Percentiles rank a stretch among this genome's conserved stretches.
Evolutionary conservation across 202 grass and related monocot species (phyloP).

Genomic region (Setaria viridis): DNA sequence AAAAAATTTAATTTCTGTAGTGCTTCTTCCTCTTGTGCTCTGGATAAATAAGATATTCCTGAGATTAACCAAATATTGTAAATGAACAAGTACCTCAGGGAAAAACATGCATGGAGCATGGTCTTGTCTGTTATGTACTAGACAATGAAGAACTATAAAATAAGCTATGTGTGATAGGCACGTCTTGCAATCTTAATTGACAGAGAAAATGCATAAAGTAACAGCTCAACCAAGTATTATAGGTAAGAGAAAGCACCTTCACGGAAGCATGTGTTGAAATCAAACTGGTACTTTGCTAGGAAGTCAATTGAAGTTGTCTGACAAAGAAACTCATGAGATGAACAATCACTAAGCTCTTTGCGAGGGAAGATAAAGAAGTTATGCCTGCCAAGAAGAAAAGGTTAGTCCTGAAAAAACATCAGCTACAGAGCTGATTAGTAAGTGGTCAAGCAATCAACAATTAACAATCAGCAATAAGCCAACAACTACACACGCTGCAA

Average conservation of each 20-base stretch:
- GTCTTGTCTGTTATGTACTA: constrained; percentile 20
- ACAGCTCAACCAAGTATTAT: constrained; percentile 34
- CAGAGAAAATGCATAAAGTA: constrained; percentile 25
- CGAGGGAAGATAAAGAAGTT: constrained; percentile 84
- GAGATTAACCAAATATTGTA: constrained; percentile 84
- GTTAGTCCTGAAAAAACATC: constrained; percentile 9
- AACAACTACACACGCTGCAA: constrained; percentile 20
- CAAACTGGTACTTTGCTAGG: constrained; percentile 82
- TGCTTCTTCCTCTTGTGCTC: constrained; percentile 81
- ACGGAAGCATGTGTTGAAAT: constrained; percentile 87
- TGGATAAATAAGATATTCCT: constrained; percentile 99
- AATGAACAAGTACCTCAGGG: constrained; percentile 54
- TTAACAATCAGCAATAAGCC: neutral
- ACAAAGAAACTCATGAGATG: constrained; percentile 75
- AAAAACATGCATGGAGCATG: constrained; percentile 37
- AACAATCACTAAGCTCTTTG: constrained; percentile 64
- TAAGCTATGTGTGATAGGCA: neutral
- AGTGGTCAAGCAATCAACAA: constrained; percentile 22
- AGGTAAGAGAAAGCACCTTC: constrained; percentile 68
- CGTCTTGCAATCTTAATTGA: constrained; percentile 26
- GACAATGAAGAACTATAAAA: constrained; percentile 13
- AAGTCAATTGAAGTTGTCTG: constrained; percentile 90
- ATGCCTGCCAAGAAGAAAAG: constrained; percentile 62
- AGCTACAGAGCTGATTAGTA: constrained; percentile 1
- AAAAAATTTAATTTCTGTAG: constrained; percentile 53